Conservation (phyloP, 2,329 filamentous ascomycete species). For the Fusarium oxysporum region DNA sequence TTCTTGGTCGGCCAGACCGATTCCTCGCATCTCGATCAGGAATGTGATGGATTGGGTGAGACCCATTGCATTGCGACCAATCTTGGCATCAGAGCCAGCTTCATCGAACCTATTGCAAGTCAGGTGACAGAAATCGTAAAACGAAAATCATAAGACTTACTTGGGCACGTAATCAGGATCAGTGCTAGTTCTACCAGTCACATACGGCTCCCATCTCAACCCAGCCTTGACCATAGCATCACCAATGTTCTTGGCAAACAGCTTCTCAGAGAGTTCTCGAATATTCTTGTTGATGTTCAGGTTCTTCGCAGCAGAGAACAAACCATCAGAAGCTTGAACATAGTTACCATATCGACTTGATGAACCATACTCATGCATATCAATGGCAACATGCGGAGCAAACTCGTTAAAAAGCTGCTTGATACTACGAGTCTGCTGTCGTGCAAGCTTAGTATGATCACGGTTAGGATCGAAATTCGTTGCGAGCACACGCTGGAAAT, state of each 20-base stretch:
- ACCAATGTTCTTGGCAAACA: conserved; percentile 46
- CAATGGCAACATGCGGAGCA: conserved; percentile 47
- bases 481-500: conserved; percentile 49
- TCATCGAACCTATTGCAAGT: conserved; percentile 37
- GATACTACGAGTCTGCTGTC: conserved; percentile 48
- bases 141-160: background rate
- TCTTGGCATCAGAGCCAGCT: conserved; percentile 46
- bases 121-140: rapidly evolving
- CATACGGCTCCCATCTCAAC: conserved; percentile 48
- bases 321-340: conserved; percentile 45
- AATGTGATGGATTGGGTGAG: conserved; percentile 48
- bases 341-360: conserved; percentile 34
- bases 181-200: conserved; percentile 38
- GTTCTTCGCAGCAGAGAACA: conserved; percentile 51
- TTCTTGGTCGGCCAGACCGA: conserved; percentile 47
- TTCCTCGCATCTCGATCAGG: conserved; percentile 48
- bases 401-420: conserved; percentile 46
- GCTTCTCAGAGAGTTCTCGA: conserved; percentile 43
- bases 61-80: conserved; percentile 47
- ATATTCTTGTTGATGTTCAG: conserved; percentile 49
- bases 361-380: conserved; percentile 50
- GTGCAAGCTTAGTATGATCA: conserved; percentile 49
- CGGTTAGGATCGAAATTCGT: conserved; percentile 50
- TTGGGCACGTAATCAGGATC: conserved; percentile 20
- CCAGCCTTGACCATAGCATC: conserved; percentile 45